Base-by-base conservation (phyloP, 2,329 filamentous ascomycete species). In the Beauveria brongniartii region DNA sequence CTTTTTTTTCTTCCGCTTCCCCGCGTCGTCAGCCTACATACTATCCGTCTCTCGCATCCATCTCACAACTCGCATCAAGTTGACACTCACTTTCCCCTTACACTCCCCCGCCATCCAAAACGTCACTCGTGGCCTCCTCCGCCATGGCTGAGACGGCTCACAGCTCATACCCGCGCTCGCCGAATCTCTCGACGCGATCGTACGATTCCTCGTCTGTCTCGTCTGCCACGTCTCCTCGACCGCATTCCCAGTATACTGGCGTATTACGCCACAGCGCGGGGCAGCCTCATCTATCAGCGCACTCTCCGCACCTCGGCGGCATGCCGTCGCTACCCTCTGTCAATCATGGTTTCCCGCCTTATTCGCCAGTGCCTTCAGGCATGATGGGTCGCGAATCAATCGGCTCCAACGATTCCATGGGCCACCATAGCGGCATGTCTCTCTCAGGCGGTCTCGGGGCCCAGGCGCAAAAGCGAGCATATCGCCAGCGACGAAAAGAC, bases 401-500 rank as follows among this genome's bases (percentile, higher is more conserved):
- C 56, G 77, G 81, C n/a, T 84, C 82, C 22, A 80, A 77, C 64
- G 82, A 84, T 61, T 85, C 83, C 16, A 61, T 78, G 80, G 60
- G 74, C 76, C 65, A 80, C 80, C 69, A 84, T 82, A 18, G 83
- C 82, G 30, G 80, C 79, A 18, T 67, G 68, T 63, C 61, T 14
- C 46, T 60, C 28, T 59, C 44, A 3, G 57, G 57, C 14, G 37
- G 52, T 28, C 44, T 63, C 16, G 61, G 61, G 1, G 47, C 57
- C 3, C 88, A 90, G 67, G 84, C 89, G 37, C 91, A 96, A 73
- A 97, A 97, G 74, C 82, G 94, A 70, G 93, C 94, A 3, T 99
- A 97, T 77, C 86, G 94, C 26, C 94, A 99, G 73, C 82, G 94
- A 66, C 84, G 94, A 67, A 99, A 99, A 72, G 94, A 99, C 69